Percentiles rank a stretch among this genome's conserved stretches.
phyloP scores from a whole-genome alignment of 1,284 basidiomycete species.

The Takashimella tepidaria region DNA sequence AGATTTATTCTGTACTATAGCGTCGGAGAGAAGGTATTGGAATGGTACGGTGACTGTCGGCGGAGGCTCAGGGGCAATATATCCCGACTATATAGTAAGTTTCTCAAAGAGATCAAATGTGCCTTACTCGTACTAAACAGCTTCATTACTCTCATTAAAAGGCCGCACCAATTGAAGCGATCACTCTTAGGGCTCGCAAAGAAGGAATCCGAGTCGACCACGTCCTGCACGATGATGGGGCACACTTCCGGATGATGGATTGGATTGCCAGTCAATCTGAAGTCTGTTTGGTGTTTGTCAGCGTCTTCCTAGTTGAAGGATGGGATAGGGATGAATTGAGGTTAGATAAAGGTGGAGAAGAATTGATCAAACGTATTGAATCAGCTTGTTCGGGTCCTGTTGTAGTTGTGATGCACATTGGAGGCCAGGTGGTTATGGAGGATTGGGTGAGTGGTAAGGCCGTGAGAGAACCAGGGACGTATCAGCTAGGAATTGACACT shows the following conservation, averaged over 20 bases:
- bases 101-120: too few species aligned
- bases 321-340: constrained; percentile 45
- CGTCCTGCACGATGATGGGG: constrained; percentile 34
- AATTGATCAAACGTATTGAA: constrained; percentile 61
- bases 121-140: too few species aligned
- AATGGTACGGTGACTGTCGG: constrained; percentile 45
- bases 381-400: constrained; percentile 64
- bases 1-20: constrained; percentile 39
- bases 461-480: too few species aligned
- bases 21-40: constrained; percentile 33
- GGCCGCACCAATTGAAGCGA: constrained; percentile 43
- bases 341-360: constrained; percentile 52
- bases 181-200: constrained; percentile 31
- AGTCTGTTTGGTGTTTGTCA: constrained; percentile 49
- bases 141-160: constrained; percentile 9
- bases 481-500: constrained; percentile 21
- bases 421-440: constrained; percentile 45
- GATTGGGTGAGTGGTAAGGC: constrained; percentile 36
- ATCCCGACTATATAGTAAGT: constrained; percentile 41
- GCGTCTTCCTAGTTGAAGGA: constrained; percentile 45
- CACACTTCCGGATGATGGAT: constrained; percentile 27
- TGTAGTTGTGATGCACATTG: constrained; percentile 70
- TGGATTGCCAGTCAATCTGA: constrained; percentile 40
- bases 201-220: constrained; percentile 35
- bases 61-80: constrained; percentile 41